phyloP scores from a whole-genome alignment of 192 early-diverging fungal genomes.

The Spizellomyces punctatus region DNA sequence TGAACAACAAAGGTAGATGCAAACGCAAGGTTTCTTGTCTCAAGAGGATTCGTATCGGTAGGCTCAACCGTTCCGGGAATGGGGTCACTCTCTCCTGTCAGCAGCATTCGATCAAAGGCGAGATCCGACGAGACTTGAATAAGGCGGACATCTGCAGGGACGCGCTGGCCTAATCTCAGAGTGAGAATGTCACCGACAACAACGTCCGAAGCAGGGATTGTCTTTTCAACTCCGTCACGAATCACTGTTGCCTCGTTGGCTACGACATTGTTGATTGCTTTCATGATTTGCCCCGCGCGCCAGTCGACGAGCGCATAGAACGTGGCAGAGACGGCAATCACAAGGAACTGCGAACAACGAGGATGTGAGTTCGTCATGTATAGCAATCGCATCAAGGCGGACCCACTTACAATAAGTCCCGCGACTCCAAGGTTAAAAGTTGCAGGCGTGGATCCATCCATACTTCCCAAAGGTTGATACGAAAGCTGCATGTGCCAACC shows the following conservation, averaged over 20 bases:
- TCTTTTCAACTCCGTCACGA: slow-evolving; percentile 59
- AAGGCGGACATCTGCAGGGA: slow-evolving; percentile 79
- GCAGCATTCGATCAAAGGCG: slow-evolving; percentile 75
- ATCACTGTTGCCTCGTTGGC: slow-evolving; percentile 65
- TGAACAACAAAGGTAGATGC: slow-evolving; percentile 71
- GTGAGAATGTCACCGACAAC: slow-evolving; percentile 78
- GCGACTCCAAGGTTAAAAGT: neutral
- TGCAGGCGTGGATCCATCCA: neutral
- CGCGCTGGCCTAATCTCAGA: slow-evolving; percentile 66
- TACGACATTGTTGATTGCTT: slow-evolving; percentile 73
- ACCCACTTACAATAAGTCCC: neutral
- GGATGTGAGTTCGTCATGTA: slow-evolving; percentile 32
- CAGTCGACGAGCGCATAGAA: slow-evolving; percentile 70
- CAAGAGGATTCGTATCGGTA: slow-evolving; percentile 76
- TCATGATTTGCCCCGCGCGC: slow-evolving; percentile 67
- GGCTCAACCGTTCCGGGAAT: slow-evolving; percentile 60
- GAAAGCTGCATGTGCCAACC: neutral
- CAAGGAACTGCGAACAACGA: slow-evolving; percentile 16
- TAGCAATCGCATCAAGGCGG: neutral
- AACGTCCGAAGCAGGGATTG: slow-evolving; percentile 58
- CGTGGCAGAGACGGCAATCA: slow-evolving; percentile 50
- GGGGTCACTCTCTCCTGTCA: slow-evolving; percentile 78
- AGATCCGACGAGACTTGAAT: slow-evolving; percentile 67
- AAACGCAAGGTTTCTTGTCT: slow-evolving; percentile 83
- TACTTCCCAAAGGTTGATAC: slow-evolving; percentile 2